Evolutionary conservation across 2,329 filamentous ascomycete species (phyloP).

Genomic region (Trichoderma brevicompactum): DNA sequence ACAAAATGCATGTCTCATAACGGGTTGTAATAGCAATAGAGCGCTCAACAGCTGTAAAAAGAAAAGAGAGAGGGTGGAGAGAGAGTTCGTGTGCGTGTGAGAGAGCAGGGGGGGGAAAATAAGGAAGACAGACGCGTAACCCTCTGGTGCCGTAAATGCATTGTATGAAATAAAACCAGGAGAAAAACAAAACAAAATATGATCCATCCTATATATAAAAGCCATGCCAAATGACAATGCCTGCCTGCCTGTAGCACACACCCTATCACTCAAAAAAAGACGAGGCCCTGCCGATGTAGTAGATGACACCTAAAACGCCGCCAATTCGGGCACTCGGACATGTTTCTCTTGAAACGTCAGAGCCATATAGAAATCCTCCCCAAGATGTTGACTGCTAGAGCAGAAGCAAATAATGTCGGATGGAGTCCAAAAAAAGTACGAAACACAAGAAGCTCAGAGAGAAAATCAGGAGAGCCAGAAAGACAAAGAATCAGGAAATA

Average conservation of each 20-base stretch:
- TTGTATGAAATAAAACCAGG: constrained; percentile 32
- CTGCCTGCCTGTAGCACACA: constrained; percentile 24
- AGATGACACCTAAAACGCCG: constrained; percentile 28
- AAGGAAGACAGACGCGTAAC: background rate
- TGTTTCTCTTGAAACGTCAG: constrained; percentile 8
- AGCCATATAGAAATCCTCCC: constrained; percentile 11
- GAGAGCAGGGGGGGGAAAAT: background rate
- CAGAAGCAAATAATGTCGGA: constrained; percentile 14
- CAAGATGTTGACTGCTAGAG: constrained; percentile 15
- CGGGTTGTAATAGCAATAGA: constrained; percentile 24
- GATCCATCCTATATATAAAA: constrained; percentile 31
- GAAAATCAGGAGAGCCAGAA: background rate
- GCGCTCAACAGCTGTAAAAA: constrained; percentile 15
- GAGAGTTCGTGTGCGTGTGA: background rate
- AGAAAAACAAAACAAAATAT: constrained; percentile 28
- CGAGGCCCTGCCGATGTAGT: constrained; percentile 28
- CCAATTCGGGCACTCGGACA: constrained; percentile 17
- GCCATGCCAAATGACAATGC: constrained; percentile 27
- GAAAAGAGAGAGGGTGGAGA: background rate
- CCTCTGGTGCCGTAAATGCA: constrained; percentile 34
- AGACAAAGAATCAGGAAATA: background rate
- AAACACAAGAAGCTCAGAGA: background rate
- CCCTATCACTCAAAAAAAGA: constrained; percentile 23
- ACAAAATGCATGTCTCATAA: constrained; percentile 26
- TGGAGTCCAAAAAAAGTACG: background rate